Percentiles rank a stretch among this genome's conserved stretches.
Evolutionary conservation across 2,329 filamentous ascomycete species (phyloP).

Genomic region (Xylaria digitata): DNA sequence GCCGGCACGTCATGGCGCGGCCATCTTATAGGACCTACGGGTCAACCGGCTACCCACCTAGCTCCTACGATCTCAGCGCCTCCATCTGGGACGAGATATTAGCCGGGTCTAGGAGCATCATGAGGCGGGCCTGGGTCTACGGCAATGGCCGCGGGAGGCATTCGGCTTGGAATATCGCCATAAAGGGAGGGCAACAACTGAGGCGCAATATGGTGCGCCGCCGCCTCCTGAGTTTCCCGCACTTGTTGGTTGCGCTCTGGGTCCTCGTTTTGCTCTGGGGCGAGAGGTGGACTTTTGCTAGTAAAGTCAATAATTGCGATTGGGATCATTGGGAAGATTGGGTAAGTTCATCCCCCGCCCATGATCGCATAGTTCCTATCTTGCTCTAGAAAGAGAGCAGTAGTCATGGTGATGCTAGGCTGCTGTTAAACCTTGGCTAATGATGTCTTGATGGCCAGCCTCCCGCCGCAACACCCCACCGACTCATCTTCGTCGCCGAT

Average conservation of each 20-base stretch:
- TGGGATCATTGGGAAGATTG: constrained; percentile 95
- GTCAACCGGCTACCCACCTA: constrained; percentile 39
- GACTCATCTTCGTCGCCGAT: constrained; percentile 85
- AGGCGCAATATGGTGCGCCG: constrained; percentile 61
- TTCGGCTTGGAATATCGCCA: constrained; percentile 49
- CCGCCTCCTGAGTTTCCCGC: constrained; percentile 71
- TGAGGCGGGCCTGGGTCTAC: constrained; percentile 55
- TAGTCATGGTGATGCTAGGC: background rate
- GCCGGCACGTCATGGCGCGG: constrained; percentile 50
- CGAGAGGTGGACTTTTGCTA: constrained; percentile 81
- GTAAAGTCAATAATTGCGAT: constrained; percentile 75
- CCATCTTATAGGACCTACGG: constrained; percentile 53
- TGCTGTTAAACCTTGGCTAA: constrained; percentile 15
- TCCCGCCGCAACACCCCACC: constrained; percentile 80
- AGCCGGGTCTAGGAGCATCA: constrained; percentile 45
- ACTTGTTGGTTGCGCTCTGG: constrained; percentile 79
- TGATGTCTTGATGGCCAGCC: constrained; percentile 65
- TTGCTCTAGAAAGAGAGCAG: background rate
- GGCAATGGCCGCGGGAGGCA: constrained; percentile 56
- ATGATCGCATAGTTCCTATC: background rate
- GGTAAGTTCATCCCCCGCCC: constrained; percentile 65
- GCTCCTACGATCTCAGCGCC: constrained; percentile 45
- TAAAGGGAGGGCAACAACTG: constrained; percentile 50
- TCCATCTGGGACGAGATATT: constrained; percentile 55
- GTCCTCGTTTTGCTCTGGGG: constrained; percentile 83